Evolutionary conservation across 208 protist genomes (phyloP).

Genomic region (Herpetomonas tarakana): DNA sequence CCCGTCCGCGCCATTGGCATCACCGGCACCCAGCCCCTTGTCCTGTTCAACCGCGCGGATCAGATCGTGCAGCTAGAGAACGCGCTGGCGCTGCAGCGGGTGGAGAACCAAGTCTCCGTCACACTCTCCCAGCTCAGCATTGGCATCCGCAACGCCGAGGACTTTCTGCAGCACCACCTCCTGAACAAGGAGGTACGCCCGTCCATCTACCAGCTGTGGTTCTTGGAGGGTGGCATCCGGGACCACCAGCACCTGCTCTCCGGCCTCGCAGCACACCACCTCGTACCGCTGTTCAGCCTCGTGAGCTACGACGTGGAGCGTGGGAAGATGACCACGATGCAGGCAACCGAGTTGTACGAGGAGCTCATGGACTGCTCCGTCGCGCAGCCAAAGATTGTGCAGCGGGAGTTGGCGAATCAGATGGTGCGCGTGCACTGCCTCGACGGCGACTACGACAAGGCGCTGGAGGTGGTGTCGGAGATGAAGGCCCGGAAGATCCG

Average conservation of each 20-base stretch:
- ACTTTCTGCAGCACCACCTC: slow-evolving; percentile 83
- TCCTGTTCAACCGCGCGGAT: slow-evolving; percentile 82
- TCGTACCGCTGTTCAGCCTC: slow-evolving; percentile 88
- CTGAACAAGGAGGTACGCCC: slow-evolving; percentile 70
- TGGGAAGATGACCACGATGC: slow-evolving; percentile 69
- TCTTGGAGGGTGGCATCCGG: slow-evolving; percentile 78
- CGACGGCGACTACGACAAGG: slow-evolving; percentile 69
- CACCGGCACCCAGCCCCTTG: slow-evolving; percentile 59
- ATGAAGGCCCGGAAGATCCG: slow-evolving; percentile 77
- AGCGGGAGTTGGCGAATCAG: slow-evolving; percentile 87
- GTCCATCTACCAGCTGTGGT: slow-evolving; percentile 85
- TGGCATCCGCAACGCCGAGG: slow-evolving; percentile 82
- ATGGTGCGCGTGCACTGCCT: slow-evolving; percentile 87
- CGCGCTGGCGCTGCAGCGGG: slow-evolving; percentile 74
- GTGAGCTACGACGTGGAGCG: slow-evolving; percentile 86
- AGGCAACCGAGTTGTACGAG: slow-evolving; percentile 82
- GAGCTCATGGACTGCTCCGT: slow-evolving; percentile 89
- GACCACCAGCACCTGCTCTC: slow-evolving; percentile 78
- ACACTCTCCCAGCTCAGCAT: slow-evolving; percentile 81
- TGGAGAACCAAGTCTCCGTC: slow-evolving; percentile 80
- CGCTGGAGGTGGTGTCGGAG: slow-evolving; percentile 69
- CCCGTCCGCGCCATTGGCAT: slow-evolving; percentile 74
- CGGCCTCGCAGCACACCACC: slow-evolving; percentile 73
- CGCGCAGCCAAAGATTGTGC: slow-evolving; percentile 82
- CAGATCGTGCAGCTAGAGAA: slow-evolving; percentile 85